Evolutionary conservation across 2,329 filamentous ascomycete genomes (phyloP).

Genomic region (Simplicillium aogashimaense): DNA sequence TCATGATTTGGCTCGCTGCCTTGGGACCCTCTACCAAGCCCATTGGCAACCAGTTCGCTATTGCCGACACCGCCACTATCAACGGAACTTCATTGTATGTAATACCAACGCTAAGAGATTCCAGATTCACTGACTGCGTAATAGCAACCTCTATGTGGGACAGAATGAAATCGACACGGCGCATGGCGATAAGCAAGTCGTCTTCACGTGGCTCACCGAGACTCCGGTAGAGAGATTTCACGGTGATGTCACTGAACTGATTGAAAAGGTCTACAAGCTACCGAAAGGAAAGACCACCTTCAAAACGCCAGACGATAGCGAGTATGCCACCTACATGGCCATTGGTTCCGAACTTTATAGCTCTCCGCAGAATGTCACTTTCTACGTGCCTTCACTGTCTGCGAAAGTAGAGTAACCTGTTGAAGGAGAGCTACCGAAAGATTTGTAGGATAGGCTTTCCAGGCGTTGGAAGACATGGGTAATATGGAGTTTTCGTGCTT

Average conservation of each 20-base stretch:
- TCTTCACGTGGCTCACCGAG: conserved; percentile 38
- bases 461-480: conserved; percentile 2
- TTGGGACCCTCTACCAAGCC: conserved; percentile 36
- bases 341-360: conserved; percentile 42
- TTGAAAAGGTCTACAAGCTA: conserved; percentile 27
- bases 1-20: conserved; percentile 47
- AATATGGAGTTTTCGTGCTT: conserved; percentile 3
- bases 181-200: conserved; percentile 23
- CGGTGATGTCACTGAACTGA: conserved; percentile 34
- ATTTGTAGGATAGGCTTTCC: conserved; percentile 5
- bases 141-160: conserved; percentile 30
- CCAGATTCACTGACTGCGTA: neutral
- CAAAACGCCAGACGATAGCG: conserved; percentile 20
- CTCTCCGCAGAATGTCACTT: conserved; percentile 33
- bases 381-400: conserved; percentile 23
- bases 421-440: too few species aligned
- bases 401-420: too few species aligned
- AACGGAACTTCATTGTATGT: neutral
- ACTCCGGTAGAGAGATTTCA: conserved; percentile 27
- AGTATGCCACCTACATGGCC: conserved; percentile 41
- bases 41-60: conserved; percentile 4
- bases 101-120: too few species aligned
- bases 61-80: neutral
- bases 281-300: conserved; percentile 11
- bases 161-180: conserved; percentile 20